These are phyloP conservation scores for Pulveroboletus sp. DNA, from an alignment of 768 basidiomycete genomes.

Conservation along the genomic window DNA sequence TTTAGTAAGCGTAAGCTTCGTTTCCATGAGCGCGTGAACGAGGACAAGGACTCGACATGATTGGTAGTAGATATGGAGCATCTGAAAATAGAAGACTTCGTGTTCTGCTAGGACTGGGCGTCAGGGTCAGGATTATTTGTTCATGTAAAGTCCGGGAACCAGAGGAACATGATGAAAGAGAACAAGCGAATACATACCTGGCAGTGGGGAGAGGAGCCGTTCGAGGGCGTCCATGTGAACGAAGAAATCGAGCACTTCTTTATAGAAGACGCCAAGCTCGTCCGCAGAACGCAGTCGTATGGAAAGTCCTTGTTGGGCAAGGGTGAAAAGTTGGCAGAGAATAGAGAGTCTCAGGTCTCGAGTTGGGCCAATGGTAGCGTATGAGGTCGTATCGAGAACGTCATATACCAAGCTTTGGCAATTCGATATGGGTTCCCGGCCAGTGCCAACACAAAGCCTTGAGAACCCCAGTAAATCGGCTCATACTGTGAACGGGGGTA, in stretches of 20 bases:
- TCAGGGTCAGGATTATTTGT: constrained; percentile 21
- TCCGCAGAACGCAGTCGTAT: constrained; percentile 26
- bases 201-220: constrained; percentile 35
- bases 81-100: constrained; percentile 40
- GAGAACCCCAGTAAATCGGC: constrained; percentile 1
- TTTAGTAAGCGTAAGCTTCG: constrained; percentile 20
- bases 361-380: constrained; percentile 15
- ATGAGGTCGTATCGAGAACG: constrained; percentile 26
- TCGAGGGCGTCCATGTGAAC: constrained; percentile 34
- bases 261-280: constrained; percentile 32
- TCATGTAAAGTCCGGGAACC: neutral
- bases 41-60: constrained; percentile 37
- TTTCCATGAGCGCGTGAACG: constrained; percentile 32
- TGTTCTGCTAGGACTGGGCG: constrained; percentile 37
- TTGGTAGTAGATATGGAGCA: constrained; percentile 38
- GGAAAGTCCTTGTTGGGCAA: constrained; percentile 29
- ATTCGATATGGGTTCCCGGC: constrained; percentile 36
- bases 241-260: constrained; percentile 30
- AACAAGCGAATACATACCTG: constrained; percentile 27
- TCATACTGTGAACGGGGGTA: neutral
- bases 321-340: constrained; percentile 32
- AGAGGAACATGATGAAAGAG: neutral
- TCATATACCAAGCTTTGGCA: constrained; percentile 29
- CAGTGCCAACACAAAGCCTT: constrained; percentile 42
- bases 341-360: constrained; percentile 38